phyloP scores from a whole-genome alignment of 495 filamentous ascomycete genomes.

The Neurospora discreta region DNA sequence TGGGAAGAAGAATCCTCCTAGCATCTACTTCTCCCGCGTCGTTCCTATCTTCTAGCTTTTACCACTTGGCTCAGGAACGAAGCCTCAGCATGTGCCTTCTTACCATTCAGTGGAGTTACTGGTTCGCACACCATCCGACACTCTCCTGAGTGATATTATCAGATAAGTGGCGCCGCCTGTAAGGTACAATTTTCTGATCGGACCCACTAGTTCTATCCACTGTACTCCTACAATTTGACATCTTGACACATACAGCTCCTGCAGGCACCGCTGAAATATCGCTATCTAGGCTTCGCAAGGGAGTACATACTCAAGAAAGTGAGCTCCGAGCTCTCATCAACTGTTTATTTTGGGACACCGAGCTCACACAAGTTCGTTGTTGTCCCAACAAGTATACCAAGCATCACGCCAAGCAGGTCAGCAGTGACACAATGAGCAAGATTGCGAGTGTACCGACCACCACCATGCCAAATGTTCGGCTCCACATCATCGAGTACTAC shows the following conservation, averaged over 20 bases:
- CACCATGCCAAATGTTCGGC: background rate
- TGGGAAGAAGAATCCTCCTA: background rate
- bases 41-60: no score
- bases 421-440: background rate
- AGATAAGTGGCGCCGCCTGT: background rate
- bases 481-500: background rate
- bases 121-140: background rate
- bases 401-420: background rate
- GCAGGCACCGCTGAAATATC: background rate
- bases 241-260: background rate
- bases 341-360: background rate
- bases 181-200: background rate
- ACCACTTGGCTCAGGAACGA: background rate
- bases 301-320: background rate
- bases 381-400: background rate
- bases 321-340: background rate
- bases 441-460: background rate
- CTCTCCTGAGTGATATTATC: background rate
- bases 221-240: background rate
- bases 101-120: background rate
- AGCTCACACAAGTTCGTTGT: background rate
- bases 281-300: background rate
- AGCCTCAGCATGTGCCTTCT: background rate
- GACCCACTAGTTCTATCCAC: background rate
- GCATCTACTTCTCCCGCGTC: background rate